Conservation (phyloP, 768 basidiomycete genomes). For the Boletus subparvulus region DNA sequence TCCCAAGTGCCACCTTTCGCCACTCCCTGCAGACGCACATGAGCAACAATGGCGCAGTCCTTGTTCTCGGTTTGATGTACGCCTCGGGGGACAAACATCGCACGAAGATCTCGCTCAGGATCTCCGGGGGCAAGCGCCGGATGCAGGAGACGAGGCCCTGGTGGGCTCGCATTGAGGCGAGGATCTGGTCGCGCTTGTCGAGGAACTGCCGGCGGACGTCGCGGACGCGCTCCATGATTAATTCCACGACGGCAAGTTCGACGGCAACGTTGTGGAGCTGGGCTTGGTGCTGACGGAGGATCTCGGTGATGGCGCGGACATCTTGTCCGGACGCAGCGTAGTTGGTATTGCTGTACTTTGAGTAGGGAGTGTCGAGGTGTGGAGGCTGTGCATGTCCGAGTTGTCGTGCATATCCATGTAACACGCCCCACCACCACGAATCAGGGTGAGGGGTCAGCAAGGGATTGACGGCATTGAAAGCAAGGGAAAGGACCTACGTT, state of each 20-base stretch:
- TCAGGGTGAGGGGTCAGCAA: no score
- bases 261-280: slow-evolving; percentile 15
- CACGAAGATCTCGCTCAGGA: slow-evolving; percentile 47
- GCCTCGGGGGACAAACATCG: slow-evolving; percentile 32
- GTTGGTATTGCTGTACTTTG: slow-evolving; percentile 7
- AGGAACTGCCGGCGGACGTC: no score
- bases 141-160: slow-evolving; percentile 28
- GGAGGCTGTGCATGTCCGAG: no score
- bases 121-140: slow-evolving; percentile 42
- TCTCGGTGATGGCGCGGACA: slow-evolving; percentile 9
- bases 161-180: slow-evolving; percentile 21
- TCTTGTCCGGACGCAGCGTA: neutral
- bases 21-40: slow-evolving; percentile 43
- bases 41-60: slow-evolving; percentile 38
- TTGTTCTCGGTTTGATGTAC: slow-evolving; percentile 23
- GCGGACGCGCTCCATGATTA: slow-evolving; percentile 12
- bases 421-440: no score
- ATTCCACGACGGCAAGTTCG: slow-evolving; percentile 14
- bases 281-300: slow-evolving; percentile 12
- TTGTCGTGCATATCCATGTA: no score
- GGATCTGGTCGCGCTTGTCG: slow-evolving; percentile 1
- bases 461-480: no score
- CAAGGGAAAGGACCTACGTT: no score
- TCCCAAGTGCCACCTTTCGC: slow-evolving; percentile 39
- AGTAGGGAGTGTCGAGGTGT: no score